Conservation (phyloP, 139 green algal genomes). For the Marvania coccoides region DNA sequence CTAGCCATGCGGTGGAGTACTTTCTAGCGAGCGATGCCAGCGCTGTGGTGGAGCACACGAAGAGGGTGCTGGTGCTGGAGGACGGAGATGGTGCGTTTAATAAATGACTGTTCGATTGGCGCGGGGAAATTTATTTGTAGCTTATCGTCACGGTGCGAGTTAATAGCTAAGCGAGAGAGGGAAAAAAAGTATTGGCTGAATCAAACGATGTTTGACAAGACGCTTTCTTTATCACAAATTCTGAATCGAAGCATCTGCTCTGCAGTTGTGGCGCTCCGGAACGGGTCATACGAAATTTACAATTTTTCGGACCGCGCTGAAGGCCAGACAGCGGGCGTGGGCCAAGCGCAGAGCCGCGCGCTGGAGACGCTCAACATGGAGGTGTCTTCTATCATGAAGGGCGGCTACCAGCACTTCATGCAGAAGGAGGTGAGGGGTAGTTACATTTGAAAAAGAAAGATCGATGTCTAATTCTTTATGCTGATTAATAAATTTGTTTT, state of each 20-base stretch:
- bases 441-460: too few relatives aligned
- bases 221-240: too few relatives aligned
- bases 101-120: too few relatives aligned
- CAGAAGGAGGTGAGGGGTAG: too few relatives aligned
- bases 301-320: slow-evolving; percentile 37
- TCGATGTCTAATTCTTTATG: too few relatives aligned
- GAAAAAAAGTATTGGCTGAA: too few relatives aligned
- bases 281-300: slow-evolving; percentile 66
- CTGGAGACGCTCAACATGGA: slow-evolving; percentile 89
- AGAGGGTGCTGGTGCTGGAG: slow-evolving; percentile 32
- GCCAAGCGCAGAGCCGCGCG: slow-evolving; percentile 52
- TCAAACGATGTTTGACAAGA: too few relatives aligned
- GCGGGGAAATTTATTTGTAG: too few relatives aligned
- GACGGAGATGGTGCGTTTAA: slow-evolving; percentile 11
- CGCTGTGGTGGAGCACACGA: slow-evolving; percentile 98
- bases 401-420: slow-evolving; percentile 94
- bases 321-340: slow-evolving; percentile 12
- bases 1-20: slow-evolving; percentile 62
- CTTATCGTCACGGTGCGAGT: too few relatives aligned
- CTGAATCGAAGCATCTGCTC: too few relatives aligned
- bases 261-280: slow-evolving; percentile 69
- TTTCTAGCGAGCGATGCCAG: slow-evolving; percentile 92
- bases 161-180: too few relatives aligned
- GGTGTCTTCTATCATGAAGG: slow-evolving; percentile 96
- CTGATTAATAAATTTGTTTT: too few relatives aligned